A percentile compares a stretch with the other conserved stretches of the same genome.
phyloP scores from a whole-genome alignment of 805 yeast genomes.

The Yueomyces sp. region DNA sequence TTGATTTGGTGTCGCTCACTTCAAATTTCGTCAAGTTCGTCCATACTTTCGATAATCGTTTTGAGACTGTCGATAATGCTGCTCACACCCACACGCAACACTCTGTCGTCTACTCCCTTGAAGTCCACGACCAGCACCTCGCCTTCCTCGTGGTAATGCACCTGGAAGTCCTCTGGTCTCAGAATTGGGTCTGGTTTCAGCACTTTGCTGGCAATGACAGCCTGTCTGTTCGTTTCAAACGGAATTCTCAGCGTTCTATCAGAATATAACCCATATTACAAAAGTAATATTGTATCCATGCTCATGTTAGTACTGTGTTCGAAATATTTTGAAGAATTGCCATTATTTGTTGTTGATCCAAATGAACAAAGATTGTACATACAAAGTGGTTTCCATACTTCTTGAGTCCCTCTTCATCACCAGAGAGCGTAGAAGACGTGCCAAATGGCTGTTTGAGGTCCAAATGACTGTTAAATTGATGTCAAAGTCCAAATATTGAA shows the following conservation, averaged over 20 bases:
- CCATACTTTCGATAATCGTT: conserved; percentile 69
- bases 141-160: conserved; percentile 28
- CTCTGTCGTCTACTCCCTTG: conserved; percentile 54
- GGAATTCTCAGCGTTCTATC: conserved; percentile 43
- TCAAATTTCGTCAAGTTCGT: conserved; percentile 25
- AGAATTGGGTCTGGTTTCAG: conserved; percentile 73
- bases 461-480: no score
- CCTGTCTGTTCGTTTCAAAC: conserved; percentile 44
- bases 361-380: no score
- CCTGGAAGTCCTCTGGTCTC: conserved; percentile 50
- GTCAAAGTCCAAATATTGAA: no score
- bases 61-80: conserved; percentile 65
- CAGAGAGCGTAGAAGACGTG: no score
- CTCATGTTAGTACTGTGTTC: background rate
- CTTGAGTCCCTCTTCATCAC: no score
- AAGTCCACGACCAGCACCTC: conserved; percentile 34
- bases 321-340: background rate
- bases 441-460: no score
- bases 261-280: no score
- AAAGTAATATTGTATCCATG: no score
- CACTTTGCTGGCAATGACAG: conserved; percentile 46
- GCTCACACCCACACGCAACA: conserved; percentile 73
- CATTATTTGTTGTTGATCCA: no score
- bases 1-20: background rate
- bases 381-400: no score